Evolutionary conservation across 257 asterid genomes (phyloP).

Genomic region (Lavandula angustifolia): DNA sequence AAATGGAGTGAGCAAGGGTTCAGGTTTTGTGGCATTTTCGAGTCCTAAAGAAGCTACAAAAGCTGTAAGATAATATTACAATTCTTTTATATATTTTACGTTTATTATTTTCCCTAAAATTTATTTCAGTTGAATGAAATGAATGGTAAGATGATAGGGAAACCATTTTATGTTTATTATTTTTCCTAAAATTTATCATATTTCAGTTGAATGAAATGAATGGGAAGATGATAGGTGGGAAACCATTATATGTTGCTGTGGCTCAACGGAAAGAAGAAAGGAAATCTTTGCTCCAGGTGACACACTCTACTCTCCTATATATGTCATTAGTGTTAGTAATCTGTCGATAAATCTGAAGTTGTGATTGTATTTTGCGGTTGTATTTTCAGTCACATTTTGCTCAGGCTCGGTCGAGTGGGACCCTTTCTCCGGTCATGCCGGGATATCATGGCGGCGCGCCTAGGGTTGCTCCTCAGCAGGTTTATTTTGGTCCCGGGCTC

Average conservation of each 20-base stretch:
- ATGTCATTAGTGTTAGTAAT: no score
- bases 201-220: constrained; percentile 75
- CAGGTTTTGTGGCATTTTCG: constrained; percentile 86
- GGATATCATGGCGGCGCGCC: constrained; percentile 56
- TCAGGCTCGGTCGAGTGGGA: constrained; percentile 49
- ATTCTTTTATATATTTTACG: background rate
- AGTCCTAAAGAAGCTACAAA: constrained; percentile 67
- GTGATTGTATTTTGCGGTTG: background rate
- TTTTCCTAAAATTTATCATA: no score
- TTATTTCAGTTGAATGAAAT: constrained; percentile 33
- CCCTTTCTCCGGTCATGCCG: constrained; percentile 49
- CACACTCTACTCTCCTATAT: background rate
- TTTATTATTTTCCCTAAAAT: background rate
- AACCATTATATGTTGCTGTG: constrained; percentile 74
- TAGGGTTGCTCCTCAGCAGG: constrained; percentile 55
- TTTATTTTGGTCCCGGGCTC: constrained; percentile 57
- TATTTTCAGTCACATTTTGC: constrained; percentile 58
- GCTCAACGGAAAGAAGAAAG: constrained; percentile 87
- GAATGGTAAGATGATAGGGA: constrained; percentile 70
- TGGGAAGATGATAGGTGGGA: constrained; percentile 76
- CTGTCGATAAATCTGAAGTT: no score
- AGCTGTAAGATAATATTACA: constrained; percentile 50
- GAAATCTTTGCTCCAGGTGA: constrained; percentile 71
- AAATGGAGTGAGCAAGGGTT: constrained; percentile 77
- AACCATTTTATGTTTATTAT: constrained; percentile 57